phyloP scores from a whole-genome alignment of 305 asterid species.

The Fraxinus angustifolia region DNA sequence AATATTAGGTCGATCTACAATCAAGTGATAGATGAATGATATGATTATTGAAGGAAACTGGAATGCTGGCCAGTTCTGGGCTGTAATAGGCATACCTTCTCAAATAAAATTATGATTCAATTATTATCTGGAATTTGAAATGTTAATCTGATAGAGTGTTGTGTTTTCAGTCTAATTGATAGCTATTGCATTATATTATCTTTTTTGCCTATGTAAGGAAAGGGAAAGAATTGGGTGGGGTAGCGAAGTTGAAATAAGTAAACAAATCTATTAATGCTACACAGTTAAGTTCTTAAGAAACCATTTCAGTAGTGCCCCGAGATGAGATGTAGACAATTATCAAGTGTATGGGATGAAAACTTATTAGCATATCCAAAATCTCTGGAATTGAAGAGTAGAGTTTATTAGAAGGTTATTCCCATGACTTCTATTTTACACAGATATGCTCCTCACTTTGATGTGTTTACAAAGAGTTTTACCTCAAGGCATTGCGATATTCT shows the following conservation, averaged over 20 bases:
- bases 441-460: background rate
- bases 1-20: background rate
- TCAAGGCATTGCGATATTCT: background rate
- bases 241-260: background rate
- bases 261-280: background rate
- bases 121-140: background rate
- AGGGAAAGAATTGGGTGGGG: background rate
- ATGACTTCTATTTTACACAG: background rate
- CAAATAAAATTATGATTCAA: background rate
- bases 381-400: background rate
- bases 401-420: background rate
- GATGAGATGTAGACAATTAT: background rate
- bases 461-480: background rate
- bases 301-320: background rate
- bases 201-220: background rate
- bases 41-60: background rate
- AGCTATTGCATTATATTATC: no score
- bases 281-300: background rate
- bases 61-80: background rate
- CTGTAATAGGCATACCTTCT: background rate
- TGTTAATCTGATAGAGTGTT: background rate
- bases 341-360: background rate
- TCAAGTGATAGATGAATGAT: background rate
- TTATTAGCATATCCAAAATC: background rate
- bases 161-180: background rate